Evolutionary conservation across 768 basidiomycete genomes (phyloP).

Genomic region (Lactarius hatsudake): DNA sequence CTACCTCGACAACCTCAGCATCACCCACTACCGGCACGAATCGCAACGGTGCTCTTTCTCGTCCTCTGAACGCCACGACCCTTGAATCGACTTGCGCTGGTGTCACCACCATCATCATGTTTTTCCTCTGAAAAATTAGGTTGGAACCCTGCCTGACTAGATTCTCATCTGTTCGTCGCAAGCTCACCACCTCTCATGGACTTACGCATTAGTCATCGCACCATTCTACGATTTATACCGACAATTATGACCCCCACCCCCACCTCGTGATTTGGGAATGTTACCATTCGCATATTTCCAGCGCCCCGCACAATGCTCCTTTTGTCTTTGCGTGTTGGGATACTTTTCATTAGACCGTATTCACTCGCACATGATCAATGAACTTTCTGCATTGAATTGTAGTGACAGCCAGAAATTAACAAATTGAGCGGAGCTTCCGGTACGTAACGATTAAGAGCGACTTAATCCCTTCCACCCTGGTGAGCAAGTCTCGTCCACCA

Average conservation of each 20-base stretch:
- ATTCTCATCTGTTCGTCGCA: not conserved
- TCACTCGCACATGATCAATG: not conserved
- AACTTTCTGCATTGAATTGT: not conserved
- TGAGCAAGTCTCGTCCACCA: not conserved
- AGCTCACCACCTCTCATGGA: slow-evolving; percentile 2
- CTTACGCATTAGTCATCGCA: not conserved
- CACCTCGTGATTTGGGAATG: not conserved
- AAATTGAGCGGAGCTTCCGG: not conserved
- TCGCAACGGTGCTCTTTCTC: not conserved
- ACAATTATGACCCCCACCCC: not conserved
- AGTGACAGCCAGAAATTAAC: not conserved
- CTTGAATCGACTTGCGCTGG: not conserved
- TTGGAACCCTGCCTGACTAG: not conserved
- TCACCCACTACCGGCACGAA: not conserved
- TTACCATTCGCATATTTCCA: not conserved
- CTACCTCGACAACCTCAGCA: not conserved
- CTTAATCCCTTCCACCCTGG: not conserved
- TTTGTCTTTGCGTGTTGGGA: not conserved
- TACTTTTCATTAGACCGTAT: not conserved
- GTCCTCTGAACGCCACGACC: not conserved
- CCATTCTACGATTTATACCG: not conserved
- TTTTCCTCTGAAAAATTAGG: not conserved
- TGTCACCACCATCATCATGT: not conserved
- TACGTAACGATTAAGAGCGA: not conserved
- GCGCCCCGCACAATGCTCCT: not conserved